A percentile compares a stretch with the other conserved stretches of the same genome.
Evolutionary conservation across 1,284 basidiomycete species (phyloP).

Genomic region (Laetiporus sulphureus): DNA sequence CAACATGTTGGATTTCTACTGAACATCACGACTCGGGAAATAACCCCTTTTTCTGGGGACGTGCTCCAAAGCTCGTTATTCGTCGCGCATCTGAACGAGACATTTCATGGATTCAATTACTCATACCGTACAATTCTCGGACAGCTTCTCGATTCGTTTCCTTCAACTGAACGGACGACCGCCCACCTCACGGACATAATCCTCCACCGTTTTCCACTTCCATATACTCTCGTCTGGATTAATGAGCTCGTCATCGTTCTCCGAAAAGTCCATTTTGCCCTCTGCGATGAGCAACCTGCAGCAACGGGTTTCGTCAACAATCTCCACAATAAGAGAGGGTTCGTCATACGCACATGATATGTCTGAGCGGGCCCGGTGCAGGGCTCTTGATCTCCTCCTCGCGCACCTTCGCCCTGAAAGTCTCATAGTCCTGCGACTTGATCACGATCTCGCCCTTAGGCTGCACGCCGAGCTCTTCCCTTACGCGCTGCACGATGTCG

Average conservation of each 20-base stretch:
- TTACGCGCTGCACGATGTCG: conserved; percentile 13
- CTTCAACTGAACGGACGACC: neutral
- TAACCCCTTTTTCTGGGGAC: no score
- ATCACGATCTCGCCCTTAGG: conserved; percentile 12
- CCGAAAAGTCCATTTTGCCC: conserved; percentile 20
- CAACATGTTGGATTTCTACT: no score
- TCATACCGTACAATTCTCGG: no score
- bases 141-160: no score
- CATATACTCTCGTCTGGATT: conserved; percentile 22
- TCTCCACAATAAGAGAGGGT: neutral
- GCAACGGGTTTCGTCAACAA: neutral
- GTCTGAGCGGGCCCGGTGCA: conserved; percentile 2
- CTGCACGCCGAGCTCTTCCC: conserved; percentile 8
- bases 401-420: conserved; percentile 10
- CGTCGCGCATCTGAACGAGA: no score
- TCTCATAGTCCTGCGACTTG: conserved; percentile 12
- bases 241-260: conserved; percentile 23
- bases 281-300: conserved; percentile 21
- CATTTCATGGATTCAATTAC: no score
- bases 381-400: conserved; percentile 8
- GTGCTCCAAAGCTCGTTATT: no score
- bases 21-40: no score
- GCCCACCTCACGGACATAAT: conserved; percentile 11
- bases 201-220: conserved; percentile 25
- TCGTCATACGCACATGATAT: conserved; percentile 4